Percentiles rank a stretch among this genome's conserved stretches.
These are phyloP conservation scores for Mrakia blollopis DNA, from an alignment of 768 basidiomycete genomes.

Conservation along the genomic window DNA sequence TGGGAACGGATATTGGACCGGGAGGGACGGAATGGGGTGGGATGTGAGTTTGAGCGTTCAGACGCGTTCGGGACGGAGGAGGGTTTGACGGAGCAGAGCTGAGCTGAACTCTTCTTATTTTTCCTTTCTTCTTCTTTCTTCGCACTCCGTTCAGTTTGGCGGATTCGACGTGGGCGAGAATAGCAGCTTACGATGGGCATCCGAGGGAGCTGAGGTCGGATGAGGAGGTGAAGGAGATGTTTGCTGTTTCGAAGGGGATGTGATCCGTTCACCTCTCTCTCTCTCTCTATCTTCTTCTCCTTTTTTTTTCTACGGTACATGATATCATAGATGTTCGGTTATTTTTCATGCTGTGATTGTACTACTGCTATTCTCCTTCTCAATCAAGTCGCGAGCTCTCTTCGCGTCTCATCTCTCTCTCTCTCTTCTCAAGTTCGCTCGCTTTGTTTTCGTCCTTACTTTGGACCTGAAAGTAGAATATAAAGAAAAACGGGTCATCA, in stretches of 20 bases:
- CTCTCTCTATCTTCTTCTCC: too few species aligned
- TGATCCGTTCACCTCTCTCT: not conserved
- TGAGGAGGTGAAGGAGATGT: not conserved
- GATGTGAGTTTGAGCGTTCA: not conserved
- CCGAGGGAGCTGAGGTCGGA: not conserved
- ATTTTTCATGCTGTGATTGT: too few species aligned
- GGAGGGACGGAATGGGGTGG: constrained; percentile 1
- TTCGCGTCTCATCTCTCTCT: not conserved
- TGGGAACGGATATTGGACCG: constrained; percentile 11
- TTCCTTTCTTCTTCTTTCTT: too few species aligned
- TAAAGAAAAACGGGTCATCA: too few species aligned
- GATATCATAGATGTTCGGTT: too few species aligned
- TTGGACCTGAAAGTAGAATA: too few species aligned
- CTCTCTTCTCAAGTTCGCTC: not conserved
- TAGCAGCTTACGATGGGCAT: not conserved
- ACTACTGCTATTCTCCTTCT: too few species aligned
- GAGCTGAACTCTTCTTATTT: not conserved
- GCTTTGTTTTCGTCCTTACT: not conserved
- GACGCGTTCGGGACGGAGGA: not conserved
- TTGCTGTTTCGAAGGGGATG: not conserved
- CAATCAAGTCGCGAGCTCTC: too few species aligned
- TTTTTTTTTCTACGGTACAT: too few species aligned
- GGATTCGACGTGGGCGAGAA: not conserved
- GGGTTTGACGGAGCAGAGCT: not conserved
- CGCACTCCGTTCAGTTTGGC: not conserved